Evolutionary conservation across 1,284 basidiomycete genomes (phyloP).

Genomic region (Cutaneotrichosporon mucoides): DNA sequence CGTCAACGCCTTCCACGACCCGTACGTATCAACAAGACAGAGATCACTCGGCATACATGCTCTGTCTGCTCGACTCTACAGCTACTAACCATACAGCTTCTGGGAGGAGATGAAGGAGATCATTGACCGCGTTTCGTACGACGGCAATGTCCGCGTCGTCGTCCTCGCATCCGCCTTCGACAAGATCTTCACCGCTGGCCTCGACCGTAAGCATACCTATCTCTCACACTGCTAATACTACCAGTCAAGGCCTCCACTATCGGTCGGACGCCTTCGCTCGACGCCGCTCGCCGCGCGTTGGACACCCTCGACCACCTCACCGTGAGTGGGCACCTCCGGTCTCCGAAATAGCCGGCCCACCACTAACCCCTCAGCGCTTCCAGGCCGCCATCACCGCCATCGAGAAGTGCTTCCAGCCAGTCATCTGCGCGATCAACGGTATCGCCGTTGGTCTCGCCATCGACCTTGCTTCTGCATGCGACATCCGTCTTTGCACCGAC

Average conservation of each 20-base stretch:
- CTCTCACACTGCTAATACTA: not conserved
- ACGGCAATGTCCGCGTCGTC: conserved; percentile 62
- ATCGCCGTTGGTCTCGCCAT: conserved; percentile 66
- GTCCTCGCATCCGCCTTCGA: conserved; percentile 67
- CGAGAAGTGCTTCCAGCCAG: conserved; percentile 71
- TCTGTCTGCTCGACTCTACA: not conserved
- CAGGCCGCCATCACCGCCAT: conserved; percentile 68
- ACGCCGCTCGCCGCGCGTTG: conserved; percentile 59
- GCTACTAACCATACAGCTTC: conserved; percentile 53
- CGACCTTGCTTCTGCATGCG: conserved; percentile 73
- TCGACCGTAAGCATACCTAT: conserved; percentile 62
- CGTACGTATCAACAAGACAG: conserved; percentile 48
- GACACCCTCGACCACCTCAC: conserved; percentile 55
- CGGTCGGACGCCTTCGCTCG: conserved; percentile 33
- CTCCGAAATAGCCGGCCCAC: not conserved
- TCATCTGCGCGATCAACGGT: conserved; percentile 80
- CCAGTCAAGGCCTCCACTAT: conserved; percentile 10
- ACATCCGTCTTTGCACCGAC: conserved; percentile 69
- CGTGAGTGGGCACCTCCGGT: conserved; percentile 26
- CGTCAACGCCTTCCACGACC: conserved; percentile 68
- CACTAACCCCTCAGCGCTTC: conserved; percentile 51
- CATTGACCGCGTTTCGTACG: conserved; percentile 58
- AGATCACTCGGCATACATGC: no score
- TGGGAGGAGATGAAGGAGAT: conserved; percentile 65
- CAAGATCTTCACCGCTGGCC: conserved; percentile 72